phyloP scores from a whole-genome alignment of 2,329 filamentous ascomycete species.

The Alternaria conjuncta region DNA sequence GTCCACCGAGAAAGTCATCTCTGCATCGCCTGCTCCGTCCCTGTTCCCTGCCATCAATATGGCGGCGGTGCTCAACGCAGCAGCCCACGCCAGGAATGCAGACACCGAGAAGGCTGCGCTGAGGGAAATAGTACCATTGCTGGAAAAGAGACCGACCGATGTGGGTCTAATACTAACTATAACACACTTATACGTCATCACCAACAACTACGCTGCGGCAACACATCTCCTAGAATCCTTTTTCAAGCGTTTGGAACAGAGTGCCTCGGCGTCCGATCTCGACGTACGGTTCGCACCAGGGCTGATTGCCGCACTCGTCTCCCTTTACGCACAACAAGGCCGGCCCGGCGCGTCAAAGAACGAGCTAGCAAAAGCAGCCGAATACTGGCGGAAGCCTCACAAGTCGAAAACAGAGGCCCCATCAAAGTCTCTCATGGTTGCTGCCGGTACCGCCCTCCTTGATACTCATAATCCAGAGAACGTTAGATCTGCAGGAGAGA shows the following conservation, averaged over 20 bases:
- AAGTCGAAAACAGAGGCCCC: slow-evolving; percentile 58
- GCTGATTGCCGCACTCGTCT: slow-evolving; percentile 78
- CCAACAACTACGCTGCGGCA: slow-evolving; percentile 74
- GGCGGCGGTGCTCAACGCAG: slow-evolving; percentile 72
- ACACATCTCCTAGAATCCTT: slow-evolving; percentile 78
- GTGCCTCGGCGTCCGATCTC: slow-evolving; percentile 61
- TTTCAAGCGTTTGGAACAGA: slow-evolving; percentile 72
- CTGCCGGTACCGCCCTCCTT: slow-evolving; percentile 83
- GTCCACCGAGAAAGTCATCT: slow-evolving; percentile 60
- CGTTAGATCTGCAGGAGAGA: slow-evolving; percentile 72
- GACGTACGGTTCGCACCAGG: slow-evolving; percentile 84
- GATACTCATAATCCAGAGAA: slow-evolving; percentile 75
- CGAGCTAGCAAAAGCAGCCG: slow-evolving; percentile 79
- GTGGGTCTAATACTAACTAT: slow-evolving; percentile 80
- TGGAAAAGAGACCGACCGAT: slow-evolving; percentile 78
- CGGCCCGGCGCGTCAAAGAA: slow-evolving; percentile 73
- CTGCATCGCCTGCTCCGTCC: slow-evolving; percentile 54
- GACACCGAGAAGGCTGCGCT: slow-evolving; percentile 69
- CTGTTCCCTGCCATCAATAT: slow-evolving; percentile 60
- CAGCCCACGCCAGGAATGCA: slow-evolving; percentile 71
- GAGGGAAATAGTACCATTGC: slow-evolving; percentile 70
- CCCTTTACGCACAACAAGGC: slow-evolving; percentile 78
- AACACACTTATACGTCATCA: slow-evolving; percentile 79
- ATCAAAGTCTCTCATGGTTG: slow-evolving; percentile 67
- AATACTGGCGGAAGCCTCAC: slow-evolving; percentile 71